Conservation (phyloP, 2,329 filamentous ascomycete genomes). For the Alternaria sp. region DNA sequence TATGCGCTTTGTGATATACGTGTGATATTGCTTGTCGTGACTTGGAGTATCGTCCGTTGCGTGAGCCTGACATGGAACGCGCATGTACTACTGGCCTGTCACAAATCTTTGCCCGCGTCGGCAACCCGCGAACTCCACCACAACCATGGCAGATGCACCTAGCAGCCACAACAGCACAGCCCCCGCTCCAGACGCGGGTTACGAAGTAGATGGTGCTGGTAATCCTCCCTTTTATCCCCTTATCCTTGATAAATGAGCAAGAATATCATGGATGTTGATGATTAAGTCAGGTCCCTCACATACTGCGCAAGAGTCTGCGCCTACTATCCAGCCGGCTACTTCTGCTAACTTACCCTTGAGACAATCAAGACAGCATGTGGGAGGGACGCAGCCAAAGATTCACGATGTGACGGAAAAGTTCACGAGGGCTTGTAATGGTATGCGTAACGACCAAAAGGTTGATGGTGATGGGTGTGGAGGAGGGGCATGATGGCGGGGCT, state of each 20-base stretch:
- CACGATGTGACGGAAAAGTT: slow-evolving; percentile 66
- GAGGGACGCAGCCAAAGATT: slow-evolving; percentile 47
- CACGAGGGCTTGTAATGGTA: slow-evolving; percentile 61
- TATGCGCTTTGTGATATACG: background rate
- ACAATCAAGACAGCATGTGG: slow-evolving; percentile 33
- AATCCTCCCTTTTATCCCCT: background rate
- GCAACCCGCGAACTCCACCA: slow-evolving; percentile 37
- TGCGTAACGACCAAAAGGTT: slow-evolving; percentile 14
- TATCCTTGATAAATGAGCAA: background rate
- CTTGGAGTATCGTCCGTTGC: background rate
- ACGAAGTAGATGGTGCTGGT: slow-evolving; percentile 28
- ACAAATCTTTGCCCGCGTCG: slow-evolving; percentile 41
- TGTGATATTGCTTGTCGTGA: slow-evolving; percentile 14
- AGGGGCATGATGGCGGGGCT: slow-evolving; percentile 27
- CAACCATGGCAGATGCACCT: slow-evolving; percentile 41
- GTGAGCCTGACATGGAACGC: background rate
- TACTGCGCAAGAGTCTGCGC: slow-evolving; percentile 22
- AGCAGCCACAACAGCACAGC: slow-evolving; percentile 34
- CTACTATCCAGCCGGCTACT: slow-evolving; percentile 24
- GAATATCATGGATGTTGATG: slow-evolving; percentile 26
- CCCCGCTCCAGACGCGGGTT: slow-evolving; percentile 18
- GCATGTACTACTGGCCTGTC: slow-evolving; percentile 29
- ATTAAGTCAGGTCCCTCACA: slow-evolving; percentile 25
- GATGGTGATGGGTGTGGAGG: background rate
- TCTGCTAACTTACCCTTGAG: slow-evolving; percentile 41